Evolutionary conservation across 23 red algal genomes (phyloP).

Genomic region (Gracilariopsis chorda): DNA sequence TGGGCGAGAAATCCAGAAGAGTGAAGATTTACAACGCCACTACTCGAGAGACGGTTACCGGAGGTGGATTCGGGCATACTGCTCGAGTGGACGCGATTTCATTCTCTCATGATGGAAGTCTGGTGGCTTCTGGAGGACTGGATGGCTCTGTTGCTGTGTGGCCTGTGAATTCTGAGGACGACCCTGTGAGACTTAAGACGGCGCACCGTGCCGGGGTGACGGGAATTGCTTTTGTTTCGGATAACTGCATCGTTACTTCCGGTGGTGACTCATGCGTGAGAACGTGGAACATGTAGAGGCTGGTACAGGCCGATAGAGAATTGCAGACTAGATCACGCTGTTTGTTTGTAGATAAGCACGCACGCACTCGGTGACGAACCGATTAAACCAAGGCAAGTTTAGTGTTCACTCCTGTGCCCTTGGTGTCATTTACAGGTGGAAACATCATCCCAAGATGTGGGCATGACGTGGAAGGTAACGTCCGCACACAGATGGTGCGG

Average conservation of each 20-base stretch:
- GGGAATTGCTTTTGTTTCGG: conserved; percentile 43
- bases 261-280: conserved; percentile 70
- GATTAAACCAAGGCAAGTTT: too few species aligned
- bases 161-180: conserved; percentile 54
- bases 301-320: background rate
- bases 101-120: conserved; percentile 41
- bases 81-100: conserved; percentile 69
- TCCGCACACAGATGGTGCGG: too few species aligned
- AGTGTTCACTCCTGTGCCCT: too few species aligned
- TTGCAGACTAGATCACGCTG: too few species aligned
- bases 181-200: conserved; percentile 40
- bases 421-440: too few species aligned
- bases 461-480: too few species aligned
- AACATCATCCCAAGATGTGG: too few species aligned
- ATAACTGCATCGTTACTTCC: conserved; percentile 44
- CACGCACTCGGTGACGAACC: too few species aligned
- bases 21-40: conserved; percentile 67
- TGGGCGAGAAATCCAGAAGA: conserved; percentile 76
- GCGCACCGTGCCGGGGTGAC: conserved; percentile 72
- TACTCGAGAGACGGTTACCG: conserved; percentile 24
- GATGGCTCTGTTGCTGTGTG: conserved; percentile 71
- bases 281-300: conserved; percentile 54
- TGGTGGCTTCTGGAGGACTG: conserved; percentile 61
- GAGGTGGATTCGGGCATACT: conserved; percentile 63
- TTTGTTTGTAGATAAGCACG: too few species aligned